Conservation (phyloP, 2,329 filamentous ascomycete species). For the Aspergillus sp. region DNA sequence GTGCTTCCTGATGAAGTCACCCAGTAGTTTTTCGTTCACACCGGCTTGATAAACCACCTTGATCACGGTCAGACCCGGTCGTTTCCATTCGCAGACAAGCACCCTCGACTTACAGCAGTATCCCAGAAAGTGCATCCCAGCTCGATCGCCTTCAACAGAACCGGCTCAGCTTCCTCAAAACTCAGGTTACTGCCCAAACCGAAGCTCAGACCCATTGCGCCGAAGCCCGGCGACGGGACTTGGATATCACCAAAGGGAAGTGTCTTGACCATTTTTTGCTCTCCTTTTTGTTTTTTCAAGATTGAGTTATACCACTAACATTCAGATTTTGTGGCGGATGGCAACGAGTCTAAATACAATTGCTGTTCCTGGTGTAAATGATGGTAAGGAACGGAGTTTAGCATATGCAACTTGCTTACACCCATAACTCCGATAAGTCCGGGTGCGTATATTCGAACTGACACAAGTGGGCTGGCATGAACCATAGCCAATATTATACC, state of each 20-base stretch:
- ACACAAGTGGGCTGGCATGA: too few species aligned
- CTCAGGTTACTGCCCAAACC: constrained; percentile 39
- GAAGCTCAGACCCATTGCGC: constrained; percentile 45
- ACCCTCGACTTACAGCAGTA: constrained; percentile 33
- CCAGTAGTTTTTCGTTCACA: constrained; percentile 46
- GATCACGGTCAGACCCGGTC: not conserved
- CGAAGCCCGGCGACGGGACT: constrained; percentile 42
- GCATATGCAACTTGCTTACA: too few species aligned
- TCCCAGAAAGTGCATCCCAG: constrained; percentile 44
- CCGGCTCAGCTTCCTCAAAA: constrained; percentile 43
- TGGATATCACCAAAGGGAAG: constrained; percentile 34
- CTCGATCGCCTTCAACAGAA: constrained; percentile 45
- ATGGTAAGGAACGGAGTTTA: too few species aligned
- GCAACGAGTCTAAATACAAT: too few species aligned
- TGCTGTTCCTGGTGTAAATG: too few species aligned
- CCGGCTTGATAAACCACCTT: constrained; percentile 43
- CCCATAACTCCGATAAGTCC: too few species aligned
- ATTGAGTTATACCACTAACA: too few species aligned
- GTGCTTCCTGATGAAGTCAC: constrained; percentile 47
- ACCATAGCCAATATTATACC: too few species aligned
- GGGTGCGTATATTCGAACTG: too few species aligned
- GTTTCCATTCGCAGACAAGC: not conserved
- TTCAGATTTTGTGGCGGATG: too few species aligned
- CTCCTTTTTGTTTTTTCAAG: not conserved
- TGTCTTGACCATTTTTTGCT: constrained; percentile 34